Evolutionary conservation across 2,329 filamentous ascomycete species (phyloP), one percentile per base, ranked within the genome.

Genomic region (Proliferodiscus dingleyae): DNA sequence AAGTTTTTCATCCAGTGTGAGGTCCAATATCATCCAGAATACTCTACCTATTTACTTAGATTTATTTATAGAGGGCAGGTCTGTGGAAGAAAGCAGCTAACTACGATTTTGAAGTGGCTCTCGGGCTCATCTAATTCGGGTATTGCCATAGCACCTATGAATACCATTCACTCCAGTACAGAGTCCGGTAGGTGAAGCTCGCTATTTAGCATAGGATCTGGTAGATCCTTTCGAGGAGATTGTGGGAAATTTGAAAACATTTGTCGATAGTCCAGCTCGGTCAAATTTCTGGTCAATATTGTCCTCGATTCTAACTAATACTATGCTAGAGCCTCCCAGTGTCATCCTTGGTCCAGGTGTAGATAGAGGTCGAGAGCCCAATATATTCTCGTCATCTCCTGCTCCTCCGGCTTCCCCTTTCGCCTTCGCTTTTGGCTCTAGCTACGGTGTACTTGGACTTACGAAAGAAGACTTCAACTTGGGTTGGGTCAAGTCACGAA

Each of bases 391-490:
- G n/a, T 67, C 68, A 16, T 53, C 68, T 1, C 60, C 71, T 0
- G 72, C 72, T 0, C 71, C 72, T 0, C 41, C 63, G 0, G 60
- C 61, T 2, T 69, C 70, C 4, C 49, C 64, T 24, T 45, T 71
- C 1, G 53, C 71, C 30, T 77, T 73, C 57, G 62, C 73, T 4
- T 59, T 76, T 34, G 76, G 74, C 34, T 73, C 74, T 1, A 71
- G 64, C 52, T 57, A 60, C 2, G 77, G 75, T n/a, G 63, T 80
- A 5, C 44, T 73, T 10, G 34, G 8, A 57, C 61, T 16, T 61
- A 72, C 15, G 53, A 62, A 24, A 53, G 46, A 36, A 21, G 21
- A 22, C 15, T 41, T 46, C 21, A 47, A 46, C 16, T 39, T 44
- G 22, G 40, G 47, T n/a, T 55, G 33, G 55, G 46, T 45, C 46